Evolutionary conservation across 306 rosid species (phyloP).

Genomic region (Quercus wislizeni): DNA sequence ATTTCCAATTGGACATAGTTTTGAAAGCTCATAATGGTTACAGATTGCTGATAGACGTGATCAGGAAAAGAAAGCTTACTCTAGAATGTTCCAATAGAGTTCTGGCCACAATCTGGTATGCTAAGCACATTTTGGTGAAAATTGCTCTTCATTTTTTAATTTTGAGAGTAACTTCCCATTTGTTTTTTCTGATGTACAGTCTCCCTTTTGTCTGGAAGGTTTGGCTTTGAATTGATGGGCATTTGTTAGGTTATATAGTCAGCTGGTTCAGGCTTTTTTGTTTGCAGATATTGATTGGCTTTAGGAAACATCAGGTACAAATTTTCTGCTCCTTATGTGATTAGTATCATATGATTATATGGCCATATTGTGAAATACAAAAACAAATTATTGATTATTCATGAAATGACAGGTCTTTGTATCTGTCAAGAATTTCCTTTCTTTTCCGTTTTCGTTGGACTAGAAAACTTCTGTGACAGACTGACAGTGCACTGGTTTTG

Average conservation of each 20-base stretch:
- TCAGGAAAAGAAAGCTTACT: slow-evolving; percentile 27
- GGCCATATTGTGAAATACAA: slow-evolving; percentile 3
- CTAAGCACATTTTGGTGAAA: neutral
- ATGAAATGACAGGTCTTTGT: neutral
- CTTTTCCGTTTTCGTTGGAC: too few species aligned
- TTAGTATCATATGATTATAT: neutral
- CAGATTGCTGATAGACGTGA: slow-evolving; percentile 30
- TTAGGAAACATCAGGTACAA: slow-evolving; percentile 23
- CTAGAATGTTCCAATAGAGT: slow-evolving; percentile 39
- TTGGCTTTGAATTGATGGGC: slow-evolving; percentile 1
- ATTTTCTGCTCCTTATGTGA: slow-evolving; percentile 14
- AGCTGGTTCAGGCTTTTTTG: slow-evolving; percentile 15
- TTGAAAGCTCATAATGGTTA: neutral
- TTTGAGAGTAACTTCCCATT: neutral
- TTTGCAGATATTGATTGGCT: slow-evolving; percentile 10
- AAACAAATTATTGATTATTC: neutral
- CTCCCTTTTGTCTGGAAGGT: neutral
- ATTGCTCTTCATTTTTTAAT: neutral
- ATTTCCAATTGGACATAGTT: neutral
- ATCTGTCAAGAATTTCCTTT: slow-evolving; percentile 20
- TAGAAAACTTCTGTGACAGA: too few species aligned
- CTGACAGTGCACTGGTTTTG: neutral
- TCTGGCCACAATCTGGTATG: neutral
- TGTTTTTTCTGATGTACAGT: neutral
- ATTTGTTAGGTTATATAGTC: slow-evolving; percentile 16